Base-by-base conservation (phyloP, 139 green algal species). In the Tetraselmis chui region DNA sequence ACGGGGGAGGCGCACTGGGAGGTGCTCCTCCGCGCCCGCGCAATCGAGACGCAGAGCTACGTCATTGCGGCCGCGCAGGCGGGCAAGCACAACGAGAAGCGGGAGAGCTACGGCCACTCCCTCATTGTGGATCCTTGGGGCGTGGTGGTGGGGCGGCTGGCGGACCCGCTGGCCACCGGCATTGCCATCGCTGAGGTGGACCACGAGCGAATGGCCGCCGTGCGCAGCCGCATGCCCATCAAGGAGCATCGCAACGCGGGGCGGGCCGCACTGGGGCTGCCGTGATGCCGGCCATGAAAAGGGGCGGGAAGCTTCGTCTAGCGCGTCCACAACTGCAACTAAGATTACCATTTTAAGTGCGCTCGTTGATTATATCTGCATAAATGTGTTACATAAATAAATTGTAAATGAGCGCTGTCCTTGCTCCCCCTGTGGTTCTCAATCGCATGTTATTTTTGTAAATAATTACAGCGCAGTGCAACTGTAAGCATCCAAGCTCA, bases 61-160 rank as follows among this genome's bases (percentile, higher is more conserved):
- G 93, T 97, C 5, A 87, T 98, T 75, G 95, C 95, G 2, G 95
- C 95, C 1, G 96, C 96, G 28, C 96, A 99, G 87, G 91, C 91
- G 25, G 96, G 96, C 5, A 31, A 32, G 75, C 94, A 99, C 90
- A 97, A 97, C 76, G 92, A 92, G 28, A 95, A 94, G 83, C 82
- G 96, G 26, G 92, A 96, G 84, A 96, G 89, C 79, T 99, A 94
- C 81, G 96, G 96, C 0, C 92, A 99, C 77, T 85, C 92, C 0
- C 80, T 98, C 0, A 92, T 98, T 2, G 86, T 98, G 5, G 92
- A 98, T 83, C 96, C 96, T 0, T 99, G 97, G 96, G 96, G 96
- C 18, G 58, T 75, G 1, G 87, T 98, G 1, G 78, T 98, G 5
- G 94, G 45, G 0, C 30, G 87, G 67, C 83, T 97, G n/a, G 84